Evolutionary conservation across 1,284 basidiomycete species (phyloP), one percentile per base, ranked within the genome.

Genomic region (Vanrija pseudolonga): DNA sequence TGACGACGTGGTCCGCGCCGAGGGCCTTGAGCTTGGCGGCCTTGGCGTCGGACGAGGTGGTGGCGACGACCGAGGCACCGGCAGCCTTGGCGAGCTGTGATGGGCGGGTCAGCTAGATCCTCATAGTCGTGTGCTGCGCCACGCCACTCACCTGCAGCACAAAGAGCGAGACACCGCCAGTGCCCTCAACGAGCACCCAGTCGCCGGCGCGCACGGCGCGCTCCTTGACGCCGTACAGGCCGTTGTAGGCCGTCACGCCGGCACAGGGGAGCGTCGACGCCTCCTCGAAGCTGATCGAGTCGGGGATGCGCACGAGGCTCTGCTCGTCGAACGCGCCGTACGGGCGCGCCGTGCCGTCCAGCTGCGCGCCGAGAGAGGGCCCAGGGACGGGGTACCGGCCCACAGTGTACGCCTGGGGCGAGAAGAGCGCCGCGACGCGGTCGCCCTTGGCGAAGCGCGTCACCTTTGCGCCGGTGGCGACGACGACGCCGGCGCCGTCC

Each of bases 401-500:
- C 45, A 60, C 56, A 14, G 26, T 49, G 1, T 56, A 18, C 26
- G 43, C 17, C 14, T 36, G 17, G 19, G 36, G 23, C 14, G 37
- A 39, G n/a, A 49, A 24, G 3, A 36, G 38, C 8, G 48, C 47
- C 32, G 36, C 20, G 51, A 85, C 83, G n/a, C 82, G 80, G 64
- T 86, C 83, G 12, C 84, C 84, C 3, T 69, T 56, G 54, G 79
- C 78, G 79, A 79, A 84, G 14, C 69, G 67, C 32, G 67, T 78
- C n/a, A 84, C 83, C 12, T 78, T 78, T 36, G 73, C 69, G 3
- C 85, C 84, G n/a, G 84, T 66, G 3, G 79, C 77, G 38, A 84
- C 70, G 45, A 86, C 76, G 62, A 84, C 82, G 8, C 85, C 85
- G 14, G 85, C 84, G 57, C 81, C 79, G 61, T 87, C 85, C 5